phyloP scores from a whole-genome alignment of 2,329 filamentous ascomycete species.

The Alternaria triticina region DNA sequence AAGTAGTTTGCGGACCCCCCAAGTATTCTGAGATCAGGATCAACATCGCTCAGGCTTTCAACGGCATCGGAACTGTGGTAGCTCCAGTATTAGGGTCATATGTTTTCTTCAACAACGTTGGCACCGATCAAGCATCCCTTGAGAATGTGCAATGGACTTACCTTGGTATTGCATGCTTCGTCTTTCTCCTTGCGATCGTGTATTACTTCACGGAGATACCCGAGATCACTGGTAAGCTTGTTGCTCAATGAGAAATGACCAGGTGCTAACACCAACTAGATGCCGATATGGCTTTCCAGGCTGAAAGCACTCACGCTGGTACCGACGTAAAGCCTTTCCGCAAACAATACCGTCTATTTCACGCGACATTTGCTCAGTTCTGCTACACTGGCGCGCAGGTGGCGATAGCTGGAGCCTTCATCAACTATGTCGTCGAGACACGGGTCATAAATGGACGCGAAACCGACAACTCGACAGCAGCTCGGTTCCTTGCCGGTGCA shows the following conservation, averaged over 20 bases:
- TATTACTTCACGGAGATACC: conserved; percentile 64
- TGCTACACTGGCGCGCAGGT: conserved; percentile 80
- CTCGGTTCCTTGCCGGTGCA: conserved; percentile 75
- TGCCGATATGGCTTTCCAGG: conserved; percentile 64
- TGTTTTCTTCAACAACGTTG: conserved; percentile 66
- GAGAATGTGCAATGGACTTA: conserved; percentile 70
- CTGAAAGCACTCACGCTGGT: conserved; percentile 41
- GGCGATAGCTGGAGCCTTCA: conserved; percentile 55
- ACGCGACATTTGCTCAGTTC: conserved; percentile 77
- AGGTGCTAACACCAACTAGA: conserved; percentile 15
- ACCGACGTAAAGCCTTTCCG: conserved; percentile 58
- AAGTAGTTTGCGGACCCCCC: conserved; percentile 62
- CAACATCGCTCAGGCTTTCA: conserved; percentile 65
- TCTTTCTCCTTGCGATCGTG: conserved; percentile 61
- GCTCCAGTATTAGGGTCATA: conserved; percentile 65
- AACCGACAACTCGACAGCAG: conserved; percentile 59
- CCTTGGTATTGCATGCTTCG: conserved; percentile 66
- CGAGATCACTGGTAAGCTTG: conserved; percentile 56
- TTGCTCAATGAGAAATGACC: background rate
- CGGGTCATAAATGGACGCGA: conserved; percentile 23
- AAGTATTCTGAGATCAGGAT: conserved; percentile 65
- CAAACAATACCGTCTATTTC: conserved; percentile 75
- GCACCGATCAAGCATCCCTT: conserved; percentile 57
- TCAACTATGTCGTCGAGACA: conserved; percentile 59
- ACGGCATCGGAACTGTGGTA: conserved; percentile 64